A percentile compares a stretch with the other conserved stretches of the same genome.
These are phyloP conservation scores for Avena eriantha DNA, from an alignment of 176 grass and related monocot species.

Conservation along the genomic window DNA sequence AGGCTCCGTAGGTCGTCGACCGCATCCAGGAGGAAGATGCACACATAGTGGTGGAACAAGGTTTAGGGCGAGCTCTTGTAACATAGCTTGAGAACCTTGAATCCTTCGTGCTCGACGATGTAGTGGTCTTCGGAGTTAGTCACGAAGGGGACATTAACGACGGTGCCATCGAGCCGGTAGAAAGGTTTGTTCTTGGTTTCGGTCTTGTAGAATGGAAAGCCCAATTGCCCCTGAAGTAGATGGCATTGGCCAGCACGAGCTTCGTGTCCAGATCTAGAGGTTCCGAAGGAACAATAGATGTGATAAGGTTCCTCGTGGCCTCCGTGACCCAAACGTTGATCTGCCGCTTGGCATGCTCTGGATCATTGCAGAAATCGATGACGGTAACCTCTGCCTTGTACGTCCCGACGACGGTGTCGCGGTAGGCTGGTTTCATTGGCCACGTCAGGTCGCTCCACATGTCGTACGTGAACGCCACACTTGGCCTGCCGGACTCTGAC, in stretches of 20 bases:
- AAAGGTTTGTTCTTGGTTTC: background rate
- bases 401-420: too few species aligned
- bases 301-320: too few species aligned
- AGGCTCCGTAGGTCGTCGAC: background rate
- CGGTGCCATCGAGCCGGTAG: constrained; percentile 8
- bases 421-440: too few species aligned
- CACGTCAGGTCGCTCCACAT: too few species aligned
- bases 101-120: constrained; percentile 5
- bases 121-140: background rate
- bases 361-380: too few species aligned
- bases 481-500: too few species aligned
- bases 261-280: background rate
- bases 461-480: too few species aligned
- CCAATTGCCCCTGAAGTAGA: constrained; percentile 25
- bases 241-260: constrained; percentile 2
- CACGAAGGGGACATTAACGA: background rate
- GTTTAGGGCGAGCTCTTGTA: background rate
- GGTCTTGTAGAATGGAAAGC: background rate
- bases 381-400: too few species aligned
- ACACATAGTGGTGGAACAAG: background rate
- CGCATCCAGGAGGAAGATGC: constrained; percentile 16
- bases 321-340: too few species aligned
- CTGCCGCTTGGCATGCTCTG: too few species aligned
- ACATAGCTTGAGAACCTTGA: background rate
- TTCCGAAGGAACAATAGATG: too few species aligned